Evolutionary conservation across 2,329 filamentous ascomycete genomes (phyloP).

Genomic region (Cercospora beticola): DNA sequence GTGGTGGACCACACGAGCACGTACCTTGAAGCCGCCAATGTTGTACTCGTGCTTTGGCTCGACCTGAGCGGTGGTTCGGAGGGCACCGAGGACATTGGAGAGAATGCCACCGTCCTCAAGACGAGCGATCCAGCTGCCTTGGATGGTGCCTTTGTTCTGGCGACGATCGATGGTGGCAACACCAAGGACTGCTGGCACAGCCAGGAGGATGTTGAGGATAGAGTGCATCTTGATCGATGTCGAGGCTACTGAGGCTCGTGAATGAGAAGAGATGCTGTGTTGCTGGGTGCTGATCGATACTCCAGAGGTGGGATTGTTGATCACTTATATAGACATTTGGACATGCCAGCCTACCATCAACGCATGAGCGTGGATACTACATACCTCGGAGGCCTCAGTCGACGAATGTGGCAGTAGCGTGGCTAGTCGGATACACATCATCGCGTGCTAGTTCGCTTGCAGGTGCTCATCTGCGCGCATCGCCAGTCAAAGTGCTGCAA

Average conservation of each 20-base stretch:
- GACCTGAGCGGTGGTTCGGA: constrained; percentile 24
- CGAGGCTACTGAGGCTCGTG: constrained; percentile 7
- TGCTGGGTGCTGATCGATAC: constrained; percentile 7
- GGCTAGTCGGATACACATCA: constrained; percentile 4
- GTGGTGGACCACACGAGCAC: not conserved
- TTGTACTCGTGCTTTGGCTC: constrained; percentile 19
- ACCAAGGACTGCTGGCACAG: constrained; percentile 24
- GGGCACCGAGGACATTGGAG: constrained; percentile 13
- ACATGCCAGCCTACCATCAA: not conserved
- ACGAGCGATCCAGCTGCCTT: constrained; percentile 26
- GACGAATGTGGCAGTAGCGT: constrained; percentile 6
- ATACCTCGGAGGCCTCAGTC: not conserved
- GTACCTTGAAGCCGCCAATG: constrained; percentile 11
- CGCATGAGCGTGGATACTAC: not conserved
- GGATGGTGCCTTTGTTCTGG: constrained; percentile 21
- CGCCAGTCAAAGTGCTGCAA: constrained; percentile 11
- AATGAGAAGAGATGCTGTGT: not conserved
- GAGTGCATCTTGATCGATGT: constrained; percentile 22
- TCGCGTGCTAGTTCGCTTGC: constrained; percentile 13
- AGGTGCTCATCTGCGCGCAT: not conserved
- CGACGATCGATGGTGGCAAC: constrained; percentile 23
- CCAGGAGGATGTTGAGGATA: constrained; percentile 24
- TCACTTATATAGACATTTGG: constrained; percentile 12
- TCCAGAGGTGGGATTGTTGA: not conserved
- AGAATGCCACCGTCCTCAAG: constrained; percentile 20